phyloP scores from a whole-genome alignment of 2,329 filamentous ascomycete genomes.

The Cryphonectria parasitica region DNA sequence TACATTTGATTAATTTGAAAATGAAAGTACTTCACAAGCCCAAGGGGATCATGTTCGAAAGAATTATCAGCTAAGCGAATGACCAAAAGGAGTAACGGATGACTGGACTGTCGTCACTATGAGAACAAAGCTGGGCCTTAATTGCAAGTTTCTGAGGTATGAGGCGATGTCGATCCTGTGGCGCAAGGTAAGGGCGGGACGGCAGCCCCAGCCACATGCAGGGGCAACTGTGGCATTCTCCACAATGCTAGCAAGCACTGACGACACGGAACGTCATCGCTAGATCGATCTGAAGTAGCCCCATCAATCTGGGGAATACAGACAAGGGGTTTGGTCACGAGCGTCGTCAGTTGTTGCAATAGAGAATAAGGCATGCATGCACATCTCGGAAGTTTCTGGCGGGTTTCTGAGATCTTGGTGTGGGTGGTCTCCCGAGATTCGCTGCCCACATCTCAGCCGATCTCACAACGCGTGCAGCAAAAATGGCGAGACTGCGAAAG shows the following conservation, averaged over 20 bases:
- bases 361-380: not conserved
- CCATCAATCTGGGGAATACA: not conserved
- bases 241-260: constrained; percentile 1
- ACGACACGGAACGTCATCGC: constrained; percentile 13
- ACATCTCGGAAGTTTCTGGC: too few relatives aligned
- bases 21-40: not conserved
- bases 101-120: constrained; percentile 8
- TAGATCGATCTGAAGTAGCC: not conserved
- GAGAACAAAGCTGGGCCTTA: not conserved
- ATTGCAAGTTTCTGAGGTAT: not conserved
- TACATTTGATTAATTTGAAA: not conserved
- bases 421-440: not conserved
- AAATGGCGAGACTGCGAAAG: not conserved
- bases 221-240: not conserved
- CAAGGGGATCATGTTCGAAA: not conserved
- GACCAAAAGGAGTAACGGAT: not conserved
- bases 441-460: not conserved
- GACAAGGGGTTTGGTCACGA: not conserved
- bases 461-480: not conserved
- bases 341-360: not conserved
- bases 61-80: not conserved
- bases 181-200: not conserved
- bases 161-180: constrained; percentile 11
- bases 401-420: not conserved
- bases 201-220: constrained; percentile 4